Evolutionary conservation across 805 yeast species (phyloP).

Genomic region (Metschnikowia amazonensis): DNA sequence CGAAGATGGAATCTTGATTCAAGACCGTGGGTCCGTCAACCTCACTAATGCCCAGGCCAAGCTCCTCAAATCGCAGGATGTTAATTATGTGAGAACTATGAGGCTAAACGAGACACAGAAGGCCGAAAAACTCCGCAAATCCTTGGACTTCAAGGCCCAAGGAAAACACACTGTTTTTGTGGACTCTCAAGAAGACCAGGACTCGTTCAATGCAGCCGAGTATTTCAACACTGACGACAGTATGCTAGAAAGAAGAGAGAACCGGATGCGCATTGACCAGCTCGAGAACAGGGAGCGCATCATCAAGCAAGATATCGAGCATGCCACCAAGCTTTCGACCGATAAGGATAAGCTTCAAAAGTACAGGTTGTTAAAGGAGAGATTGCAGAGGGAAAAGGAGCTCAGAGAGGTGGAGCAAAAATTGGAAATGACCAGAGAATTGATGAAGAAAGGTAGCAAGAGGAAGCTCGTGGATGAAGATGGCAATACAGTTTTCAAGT

Average conservation of each 20-base stretch:
- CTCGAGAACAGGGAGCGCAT: slow-evolving; percentile 40
- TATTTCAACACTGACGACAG: slow-evolving; percentile 69
- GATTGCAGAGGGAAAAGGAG: slow-evolving; percentile 67
- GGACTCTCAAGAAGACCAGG: slow-evolving; percentile 53
- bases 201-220: slow-evolving; percentile 57
- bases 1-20: slow-evolving; percentile 58
- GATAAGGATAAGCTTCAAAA: slow-evolving; percentile 58
- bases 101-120: slow-evolving; percentile 65
- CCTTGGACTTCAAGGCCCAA: slow-evolving; percentile 47
- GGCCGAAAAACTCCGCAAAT: slow-evolving; percentile 53
- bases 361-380: slow-evolving; percentile 54
- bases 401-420: slow-evolving; percentile 63
- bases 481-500: slow-evolving; percentile 73
- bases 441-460: slow-evolving; percentile 87
- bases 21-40: slow-evolving; percentile 57
- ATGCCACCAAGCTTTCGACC: slow-evolving; percentile 30
- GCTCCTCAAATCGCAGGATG: slow-evolving; percentile 85
- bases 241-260: slow-evolving; percentile 61
- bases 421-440: slow-evolving; percentile 75
- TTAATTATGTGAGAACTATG: slow-evolving; percentile 76
- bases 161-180: slow-evolving; percentile 88
- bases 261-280: slow-evolving; percentile 63
- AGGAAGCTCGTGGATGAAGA: slow-evolving; percentile 64
- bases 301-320: slow-evolving; percentile 31
- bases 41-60: slow-evolving; percentile 73